Evolutionary conservation across 371 early-diverging fungal genomes (phyloP).

Genomic region (Mucor piriformis): DNA sequence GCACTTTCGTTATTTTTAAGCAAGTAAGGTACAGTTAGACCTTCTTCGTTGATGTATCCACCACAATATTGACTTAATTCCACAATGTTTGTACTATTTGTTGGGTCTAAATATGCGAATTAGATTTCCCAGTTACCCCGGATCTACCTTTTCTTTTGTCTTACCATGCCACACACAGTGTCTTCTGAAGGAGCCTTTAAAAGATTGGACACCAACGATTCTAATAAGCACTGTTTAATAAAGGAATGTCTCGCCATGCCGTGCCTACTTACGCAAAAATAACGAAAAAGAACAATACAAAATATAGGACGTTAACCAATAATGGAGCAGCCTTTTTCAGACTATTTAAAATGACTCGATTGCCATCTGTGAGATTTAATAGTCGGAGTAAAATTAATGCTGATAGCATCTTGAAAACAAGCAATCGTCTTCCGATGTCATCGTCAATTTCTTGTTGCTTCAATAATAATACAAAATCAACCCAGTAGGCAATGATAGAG

Average conservation of each 20-base stretch:
- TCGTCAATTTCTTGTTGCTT: conserved; percentile 37
- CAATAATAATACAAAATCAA: conserved; percentile 53
- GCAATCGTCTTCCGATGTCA: conserved; percentile 41
- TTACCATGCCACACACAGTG: conserved; percentile 62
- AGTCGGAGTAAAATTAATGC: conserved; percentile 61
- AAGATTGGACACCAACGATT: conserved; percentile 66
- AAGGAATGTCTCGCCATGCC: too few relatives aligned
- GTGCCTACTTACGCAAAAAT: conserved; percentile 51
- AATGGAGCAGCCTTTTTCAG: conserved; percentile 67
- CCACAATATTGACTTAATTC: conserved; percentile 56
- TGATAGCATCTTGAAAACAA: conserved; percentile 60
- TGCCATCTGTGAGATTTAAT: conserved; percentile 64
- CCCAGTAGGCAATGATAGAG: conserved; percentile 63
- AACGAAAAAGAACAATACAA: conserved; percentile 67
- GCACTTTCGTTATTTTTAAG: conserved; percentile 24
- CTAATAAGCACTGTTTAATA: conserved; percentile 22
- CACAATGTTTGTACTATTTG: conserved; percentile 26
- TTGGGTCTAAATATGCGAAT: conserved; percentile 33
- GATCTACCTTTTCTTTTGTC: too few relatives aligned
- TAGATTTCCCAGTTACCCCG: neutral
- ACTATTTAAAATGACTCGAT: conserved; percentile 62
- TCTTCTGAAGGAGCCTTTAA: conserved; percentile 66
- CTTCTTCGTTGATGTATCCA: conserved; percentile 35
- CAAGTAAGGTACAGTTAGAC: conserved; percentile 27
- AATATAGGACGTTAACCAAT: conserved; percentile 60